Base-by-base conservation (phyloP, 257 asterid genomes). In the Fraxinus pennsylvanica region DNA sequence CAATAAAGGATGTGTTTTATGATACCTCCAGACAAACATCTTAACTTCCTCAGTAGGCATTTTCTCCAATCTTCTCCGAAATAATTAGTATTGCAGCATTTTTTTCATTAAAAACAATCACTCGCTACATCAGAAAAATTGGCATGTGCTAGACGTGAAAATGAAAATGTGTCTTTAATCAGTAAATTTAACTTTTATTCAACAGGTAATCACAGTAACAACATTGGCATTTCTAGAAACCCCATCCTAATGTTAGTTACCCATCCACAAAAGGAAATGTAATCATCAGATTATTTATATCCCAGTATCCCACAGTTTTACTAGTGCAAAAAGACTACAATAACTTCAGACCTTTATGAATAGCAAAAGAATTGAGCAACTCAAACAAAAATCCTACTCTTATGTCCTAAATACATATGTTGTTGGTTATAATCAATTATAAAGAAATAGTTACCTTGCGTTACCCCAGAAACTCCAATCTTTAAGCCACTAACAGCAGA, bases 401-500 rank as follows among this genome's bases (percentile, higher is more conserved):
- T 25, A 63, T 10, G 35, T 45, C 77, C 38, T 61, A 61, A 27
- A 85, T 69, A 69, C 17, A 25, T 38, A 25, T 50, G 41, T 61
- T 47, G 74, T 72, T 27, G 30, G 71, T 67, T 66, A 61, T 47
- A 79, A 80, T 50, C 33, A 36, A 78, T 61, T 61, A 73, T 76
- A 68, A 68, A 68, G 75, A 73, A 78, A 50, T 79, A 74, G 30
- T 82, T 77, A 96, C 99, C 97, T 91, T 93, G 85, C 72, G 82
- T 74, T 52, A 93, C 75, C 82, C 91, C 89, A 77, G 99, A 78
- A 83, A 92, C 89, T 79, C 99, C 99, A 82, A 96, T 81, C 80
- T 90, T 94, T 81, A 96, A 87, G 85, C 99, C 99, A 82, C 91
- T 94, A 79, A 96, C 97, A 82, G 99, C 99, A 70, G 99, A 96